phyloP scores from a whole-genome alignment of 176 grass and related monocot species.

The Phoenix roebelenii region DNA sequence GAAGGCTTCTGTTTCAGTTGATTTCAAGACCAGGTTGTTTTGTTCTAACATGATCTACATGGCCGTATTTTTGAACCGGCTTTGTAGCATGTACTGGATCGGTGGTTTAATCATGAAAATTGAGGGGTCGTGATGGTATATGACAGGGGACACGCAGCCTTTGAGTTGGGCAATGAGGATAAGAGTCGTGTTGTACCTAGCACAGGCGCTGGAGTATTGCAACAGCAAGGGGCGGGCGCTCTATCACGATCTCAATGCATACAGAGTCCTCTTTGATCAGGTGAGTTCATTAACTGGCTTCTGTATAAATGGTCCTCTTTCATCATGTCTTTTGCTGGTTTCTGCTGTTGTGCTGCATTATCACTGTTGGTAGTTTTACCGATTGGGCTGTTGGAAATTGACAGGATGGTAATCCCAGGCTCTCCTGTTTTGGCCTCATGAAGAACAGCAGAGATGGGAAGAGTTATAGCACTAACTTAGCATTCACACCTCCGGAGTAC shows the following conservation, averaged over 20 bases:
- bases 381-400: not conserved
- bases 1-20: too few species aligned
- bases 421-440: slow-evolving; percentile 15
- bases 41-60: too few species aligned
- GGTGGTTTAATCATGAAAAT: not conserved
- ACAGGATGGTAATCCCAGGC: slow-evolving; percentile 24
- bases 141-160: slow-evolving; percentile 44
- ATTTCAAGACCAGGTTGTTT: too few species aligned
- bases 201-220: slow-evolving; percentile 45
- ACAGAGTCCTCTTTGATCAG: slow-evolving; percentile 53
- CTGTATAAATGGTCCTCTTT: not conserved
- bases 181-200: slow-evolving; percentile 36
- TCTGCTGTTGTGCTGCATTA: not conserved
- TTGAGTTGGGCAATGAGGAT: slow-evolving; percentile 49
- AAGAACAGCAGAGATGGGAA: slow-evolving; percentile 18
- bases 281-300: slow-evolving; percentile 2
- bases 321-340: slow-evolving; percentile 2
- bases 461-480: slow-evolving; percentile 34
- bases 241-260: slow-evolving; percentile 60
- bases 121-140: slow-evolving; percentile 4
- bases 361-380: too few species aligned
- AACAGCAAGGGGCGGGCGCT: slow-evolving; percentile 26
- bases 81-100: not conserved
- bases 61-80: too few species aligned
- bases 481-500: slow-evolving; percentile 92